Evolutionary conservation across 768 basidiomycete species (phyloP), one percentile per base, ranked within the genome.

Genomic region (Bullera alba): DNA sequence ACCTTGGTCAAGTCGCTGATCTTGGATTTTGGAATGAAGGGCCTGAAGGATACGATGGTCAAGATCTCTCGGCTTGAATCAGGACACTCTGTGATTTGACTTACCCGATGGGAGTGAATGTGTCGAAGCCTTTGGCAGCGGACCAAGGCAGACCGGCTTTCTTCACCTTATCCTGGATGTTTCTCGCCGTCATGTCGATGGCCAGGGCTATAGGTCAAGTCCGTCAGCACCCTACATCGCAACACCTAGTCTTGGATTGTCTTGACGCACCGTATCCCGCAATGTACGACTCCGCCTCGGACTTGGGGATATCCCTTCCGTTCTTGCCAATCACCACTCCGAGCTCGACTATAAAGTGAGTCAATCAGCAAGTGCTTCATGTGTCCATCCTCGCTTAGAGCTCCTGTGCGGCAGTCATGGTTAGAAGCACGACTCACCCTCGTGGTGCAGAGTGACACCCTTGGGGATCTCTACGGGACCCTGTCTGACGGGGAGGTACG

Each of bases 81-180:
- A 21, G 23, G 5, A 25, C 21, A 23, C 21, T 23, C 42, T 22
- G 21, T 15, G 14, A 12, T 16, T 10, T 44, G 21, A 54, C 62
- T 35, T 64, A 87, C 89, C 90, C 84, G 56, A 93, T 79, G 2
- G 91, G 91, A 4, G 87, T 89, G 75, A 92, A 97, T 0, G 90
- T 92, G 71, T 99, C 93, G 60, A 96, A 95, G 1, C 93, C 93
- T 73, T 99, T 97, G 2, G 84, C 87, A 10, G 91, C 79, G n/a
- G 84, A 83, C 95, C 95, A 99, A 1, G 95, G 95, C n/a, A 97
- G 78, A 8, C 95, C 89, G 43, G 82, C 83, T 65, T 85, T 86
- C 76, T 93, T 93, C 42, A 87, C 87, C 42, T 82, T 82, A 48
- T 95, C 86, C 71, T 99, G 95, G 67, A 96, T 75, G 74, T 97